Base-by-base conservation (phyloP, 2,329 filamentous ascomycete species). In the Venturia oleaginea region DNA sequence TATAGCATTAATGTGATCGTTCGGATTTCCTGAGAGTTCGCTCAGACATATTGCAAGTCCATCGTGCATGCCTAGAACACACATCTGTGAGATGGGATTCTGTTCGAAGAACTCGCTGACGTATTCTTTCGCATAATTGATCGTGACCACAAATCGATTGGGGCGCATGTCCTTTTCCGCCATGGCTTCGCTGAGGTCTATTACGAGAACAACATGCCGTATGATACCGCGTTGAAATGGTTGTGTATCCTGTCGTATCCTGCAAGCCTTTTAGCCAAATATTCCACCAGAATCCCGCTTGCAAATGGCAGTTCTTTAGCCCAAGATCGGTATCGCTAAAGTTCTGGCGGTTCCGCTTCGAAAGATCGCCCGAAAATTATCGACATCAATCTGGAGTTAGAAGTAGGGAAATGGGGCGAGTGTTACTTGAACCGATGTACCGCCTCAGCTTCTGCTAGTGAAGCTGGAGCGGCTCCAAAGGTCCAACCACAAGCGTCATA, bases 171-270 rank as follows among this genome's bases (percentile, higher is more conserved):
- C 94, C 76, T 97, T 97, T 76, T 97, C 92, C 5, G 86, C 78
- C 94, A 99, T 99, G 61, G 93, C 91, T 68, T 90, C 88, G 27
- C 91, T 96, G 76, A 97, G 88, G 76, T 99, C 94, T 40, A 99
- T 79, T 46, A 97, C 87, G 27, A 99, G 81, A 65, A 97, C 86
- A 61, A 97, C 79, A 76, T 99, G 93, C n/a, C 94, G 88, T 76
- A 99, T 99, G 71, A 99, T 99, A 67, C 94, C 94, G 70, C 94
- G 86, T 77, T 99, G 94, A 64, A 99, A 81, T 15, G 94, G 94
- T 59, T 93, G 97, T 34, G 94, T 97, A 74, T 99, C 94, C 75
- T 91, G 90, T 67, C 96, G 82, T 67, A 97, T 79, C 70, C 92
- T 90, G 62, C n/a, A n/a, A 30, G 63, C 30, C 17, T 43, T 34